A percentile compares a stretch with the other conserved stretches of the same genome.
These are phyloP conservation scores for Heritiera fomes DNA, from an alignment of 345 rosid genomes.

Conservation along the genomic window DNA sequence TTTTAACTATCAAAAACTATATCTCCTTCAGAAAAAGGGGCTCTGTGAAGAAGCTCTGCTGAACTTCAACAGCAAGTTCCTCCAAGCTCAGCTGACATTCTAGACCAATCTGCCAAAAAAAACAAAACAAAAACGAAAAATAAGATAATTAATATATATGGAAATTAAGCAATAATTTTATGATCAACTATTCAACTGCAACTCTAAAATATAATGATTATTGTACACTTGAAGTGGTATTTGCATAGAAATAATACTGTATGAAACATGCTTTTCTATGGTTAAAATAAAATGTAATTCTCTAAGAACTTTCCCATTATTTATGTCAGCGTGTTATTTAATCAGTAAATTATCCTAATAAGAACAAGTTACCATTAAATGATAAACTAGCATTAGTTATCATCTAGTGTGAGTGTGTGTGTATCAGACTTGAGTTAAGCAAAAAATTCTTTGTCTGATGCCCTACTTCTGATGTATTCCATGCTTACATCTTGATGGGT, in stretches of 20 bases:
- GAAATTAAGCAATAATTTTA: too few relatives aligned
- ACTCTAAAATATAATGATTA: too few relatives aligned
- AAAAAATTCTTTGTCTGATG: too few relatives aligned
- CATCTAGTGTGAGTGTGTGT: background rate
- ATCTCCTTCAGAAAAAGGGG: conserved; percentile 1
- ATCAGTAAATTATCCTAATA: background rate
- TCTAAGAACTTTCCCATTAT: background rate
- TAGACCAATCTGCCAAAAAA: conserved; percentile 53
- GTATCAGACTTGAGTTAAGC: too few relatives aligned
- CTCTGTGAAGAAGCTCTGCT: conserved; percentile 54
- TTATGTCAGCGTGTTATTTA: too few relatives aligned
- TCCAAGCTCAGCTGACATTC: conserved; percentile 85
- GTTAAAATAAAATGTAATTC: background rate
- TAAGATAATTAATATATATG: background rate
- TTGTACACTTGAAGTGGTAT: background rate
- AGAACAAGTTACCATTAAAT: background rate
- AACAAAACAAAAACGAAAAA: background rate
- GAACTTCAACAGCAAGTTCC: conserved; percentile 76
- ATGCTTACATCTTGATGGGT: background rate
- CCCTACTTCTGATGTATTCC: background rate
- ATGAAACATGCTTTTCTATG: background rate
- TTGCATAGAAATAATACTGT: too few relatives aligned
- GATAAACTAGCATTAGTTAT: background rate
- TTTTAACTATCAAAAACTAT: background rate
- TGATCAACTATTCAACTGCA: too few relatives aligned